These are phyloP conservation scores for Kuraishia capsulata DNA, from an alignment of 805 yeast genomes.

Conservation along the genomic window DNA sequence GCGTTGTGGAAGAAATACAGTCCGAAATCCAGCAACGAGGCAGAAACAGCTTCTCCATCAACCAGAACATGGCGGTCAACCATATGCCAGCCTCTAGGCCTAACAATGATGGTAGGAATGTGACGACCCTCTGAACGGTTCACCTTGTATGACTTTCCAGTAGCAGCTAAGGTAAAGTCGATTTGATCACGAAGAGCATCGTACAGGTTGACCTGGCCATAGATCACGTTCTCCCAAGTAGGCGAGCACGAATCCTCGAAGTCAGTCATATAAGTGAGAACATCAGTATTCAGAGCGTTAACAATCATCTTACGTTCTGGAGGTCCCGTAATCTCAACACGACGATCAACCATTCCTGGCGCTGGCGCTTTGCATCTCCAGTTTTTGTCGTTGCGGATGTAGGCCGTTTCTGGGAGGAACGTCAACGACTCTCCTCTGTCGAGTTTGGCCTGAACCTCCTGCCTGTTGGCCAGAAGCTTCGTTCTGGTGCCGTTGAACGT, in stretches of 20 bases:
- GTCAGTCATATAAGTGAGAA: constrained; percentile 80
- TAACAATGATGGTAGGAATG: constrained; percentile 69
- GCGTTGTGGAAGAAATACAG: constrained; percentile 74
- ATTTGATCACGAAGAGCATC: constrained; percentile 69
- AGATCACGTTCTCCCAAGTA: constrained; percentile 71
- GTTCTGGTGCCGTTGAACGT: constrained; percentile 57
- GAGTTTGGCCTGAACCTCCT: constrained; percentile 46
- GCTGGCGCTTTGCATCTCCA: constrained; percentile 74
- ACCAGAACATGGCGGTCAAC: constrained; percentile 61
- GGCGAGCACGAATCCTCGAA: constrained; percentile 82
- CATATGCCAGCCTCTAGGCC: constrained; percentile 90
- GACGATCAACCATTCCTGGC: constrained; percentile 64
- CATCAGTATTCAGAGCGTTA: constrained; percentile 71
- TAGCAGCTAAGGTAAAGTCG: constrained; percentile 29
- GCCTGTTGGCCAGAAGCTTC: constrained; percentile 52
- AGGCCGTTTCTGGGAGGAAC: constrained; percentile 59
- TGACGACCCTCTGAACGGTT: constrained; percentile 38
- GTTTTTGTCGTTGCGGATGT: constrained; percentile 60
- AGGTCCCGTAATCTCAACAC: constrained; percentile 81
- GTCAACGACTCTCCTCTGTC: constrained; percentile 56
- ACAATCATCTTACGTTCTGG: constrained; percentile 79
- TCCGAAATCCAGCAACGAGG: constrained; percentile 74
- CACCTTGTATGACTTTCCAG: constrained; percentile 29
- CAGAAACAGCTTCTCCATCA: constrained; percentile 71
- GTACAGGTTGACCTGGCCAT: constrained; percentile 72